Conservation (phyloP, 352 stramenopile species). For the Globisporangium cederbergense region DNA sequence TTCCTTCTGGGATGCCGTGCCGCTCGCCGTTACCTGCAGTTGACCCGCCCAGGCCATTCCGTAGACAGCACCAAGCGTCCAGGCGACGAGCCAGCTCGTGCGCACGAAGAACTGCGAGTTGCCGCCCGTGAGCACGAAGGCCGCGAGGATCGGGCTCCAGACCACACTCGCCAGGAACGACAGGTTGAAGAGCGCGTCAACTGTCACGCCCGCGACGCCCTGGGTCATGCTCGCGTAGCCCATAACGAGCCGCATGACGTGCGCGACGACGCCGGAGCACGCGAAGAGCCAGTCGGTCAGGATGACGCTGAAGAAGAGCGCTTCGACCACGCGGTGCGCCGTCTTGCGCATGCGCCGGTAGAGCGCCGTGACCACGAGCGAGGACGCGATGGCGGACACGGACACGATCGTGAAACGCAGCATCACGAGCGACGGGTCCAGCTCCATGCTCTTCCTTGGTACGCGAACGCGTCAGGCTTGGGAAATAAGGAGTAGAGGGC, state of each 20-base stretch:
- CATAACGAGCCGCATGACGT: constrained; percentile 17
- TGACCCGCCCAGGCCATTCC: constrained; percentile 36
- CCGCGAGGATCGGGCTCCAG: constrained; percentile 64
- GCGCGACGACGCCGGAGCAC: constrained; percentile 38
- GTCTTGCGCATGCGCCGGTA: constrained; percentile 46
- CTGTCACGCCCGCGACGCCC: constrained; percentile 21
- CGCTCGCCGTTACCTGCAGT: constrained; percentile 1
- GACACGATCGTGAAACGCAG: constrained; percentile 34
- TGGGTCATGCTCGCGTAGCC: constrained; percentile 4
- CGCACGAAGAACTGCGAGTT: constrained; percentile 47
- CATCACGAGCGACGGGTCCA: constrained; percentile 12
- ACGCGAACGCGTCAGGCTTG: background rate
- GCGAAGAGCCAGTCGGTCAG: constrained; percentile 52
- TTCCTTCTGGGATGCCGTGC: background rate
- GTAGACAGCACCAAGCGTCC: constrained; percentile 45
- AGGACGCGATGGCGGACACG: constrained; percentile 29
- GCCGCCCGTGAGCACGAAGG: constrained; percentile 57
- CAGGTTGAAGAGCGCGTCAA: constrained; percentile 43
- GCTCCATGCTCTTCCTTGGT: background rate
- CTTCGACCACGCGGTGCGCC: constrained; percentile 63
- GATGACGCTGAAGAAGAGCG: constrained; percentile 61
- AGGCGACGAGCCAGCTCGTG: constrained; percentile 45
- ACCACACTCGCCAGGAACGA: constrained; percentile 69
- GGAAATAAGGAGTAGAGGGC: background rate
- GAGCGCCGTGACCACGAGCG: constrained; percentile 37